Evolutionary conservation across 371 early-diverging fungal species (phyloP).

Genomic region (Rhizopus delemar): DNA sequence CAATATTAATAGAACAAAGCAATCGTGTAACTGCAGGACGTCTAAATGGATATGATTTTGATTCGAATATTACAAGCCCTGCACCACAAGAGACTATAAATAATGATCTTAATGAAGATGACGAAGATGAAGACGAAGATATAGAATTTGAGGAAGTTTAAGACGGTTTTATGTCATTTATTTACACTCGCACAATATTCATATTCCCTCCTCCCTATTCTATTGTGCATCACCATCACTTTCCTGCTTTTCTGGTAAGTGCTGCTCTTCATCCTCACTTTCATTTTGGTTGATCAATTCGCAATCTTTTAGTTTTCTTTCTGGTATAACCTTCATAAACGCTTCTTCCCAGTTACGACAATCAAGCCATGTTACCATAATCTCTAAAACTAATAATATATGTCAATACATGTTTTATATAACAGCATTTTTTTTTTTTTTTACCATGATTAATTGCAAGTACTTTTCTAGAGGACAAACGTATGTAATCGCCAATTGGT

Average conservation of each 20-base stretch:
- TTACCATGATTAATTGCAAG: slow-evolving; percentile 91
- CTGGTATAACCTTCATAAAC: slow-evolving; percentile 84
- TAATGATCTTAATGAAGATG: slow-evolving; percentile 3
- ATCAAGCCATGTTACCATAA: slow-evolving; percentile 76
- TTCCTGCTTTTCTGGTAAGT: slow-evolving; percentile 20
- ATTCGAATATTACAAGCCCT: slow-evolving; percentile 9
- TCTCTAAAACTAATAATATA: slow-evolving; percentile 67
- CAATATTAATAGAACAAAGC: slow-evolving; percentile 18
- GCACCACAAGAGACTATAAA: background rate
- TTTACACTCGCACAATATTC: slow-evolving; percentile 2
- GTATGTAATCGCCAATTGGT: slow-evolving; percentile 84
- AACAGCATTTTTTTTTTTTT: background rate
- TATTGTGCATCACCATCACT: slow-evolving; percentile 5
- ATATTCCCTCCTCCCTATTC: background rate
- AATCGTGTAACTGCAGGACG: slow-evolving; percentile 15
- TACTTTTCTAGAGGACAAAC: slow-evolving; percentile 79
- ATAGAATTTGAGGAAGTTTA: slow-evolving; percentile 37
- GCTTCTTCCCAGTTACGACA: slow-evolving; percentile 76
- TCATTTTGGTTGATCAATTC: slow-evolving; percentile 35
- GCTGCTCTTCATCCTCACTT: slow-evolving; percentile 23
- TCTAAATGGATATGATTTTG: slow-evolving; percentile 22
- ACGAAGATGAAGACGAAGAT: slow-evolving; percentile 31
- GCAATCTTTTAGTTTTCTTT: slow-evolving; percentile 72
- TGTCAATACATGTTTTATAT: background rate
- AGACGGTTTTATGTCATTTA: background rate